Evolutionary conservation across 495 filamentous ascomycete species (phyloP).

Genomic region (Hypoxylon fragiforme): DNA sequence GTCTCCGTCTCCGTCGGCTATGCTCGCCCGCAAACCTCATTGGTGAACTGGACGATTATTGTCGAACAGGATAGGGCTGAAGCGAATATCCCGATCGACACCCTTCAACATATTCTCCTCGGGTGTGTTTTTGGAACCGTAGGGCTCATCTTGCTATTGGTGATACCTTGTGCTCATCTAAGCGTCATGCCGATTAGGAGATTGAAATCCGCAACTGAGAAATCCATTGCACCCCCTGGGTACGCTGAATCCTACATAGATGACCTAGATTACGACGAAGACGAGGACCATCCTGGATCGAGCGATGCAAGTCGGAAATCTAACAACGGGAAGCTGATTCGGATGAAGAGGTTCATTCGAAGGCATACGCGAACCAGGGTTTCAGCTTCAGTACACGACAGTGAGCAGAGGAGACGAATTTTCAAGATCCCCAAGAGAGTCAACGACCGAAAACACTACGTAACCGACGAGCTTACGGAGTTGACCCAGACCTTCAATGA

Average conservation of each 20-base stretch:
- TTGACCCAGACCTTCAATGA: constrained; percentile 87
- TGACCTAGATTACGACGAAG: constrained; percentile 47
- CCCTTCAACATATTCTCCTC: constrained; percentile 74
- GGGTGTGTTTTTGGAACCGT: constrained; percentile 83
- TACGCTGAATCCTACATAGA: constrained; percentile 54
- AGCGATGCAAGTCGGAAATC: constrained; percentile 43
- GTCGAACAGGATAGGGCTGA: constrained; percentile 75
- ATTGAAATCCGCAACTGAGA: constrained; percentile 75
- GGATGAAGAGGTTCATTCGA: constrained; percentile 42
- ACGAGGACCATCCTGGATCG: constrained; percentile 41
- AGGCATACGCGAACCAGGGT: constrained; percentile 34
- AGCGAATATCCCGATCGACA: constrained; percentile 72
- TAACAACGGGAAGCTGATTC: constrained; percentile 42
- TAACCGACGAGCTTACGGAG: constrained; percentile 88
- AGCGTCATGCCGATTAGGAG: constrained; percentile 78
- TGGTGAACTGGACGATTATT: constrained; percentile 80
- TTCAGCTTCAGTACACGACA: constrained; percentile 43
- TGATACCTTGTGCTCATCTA: constrained; percentile 77
- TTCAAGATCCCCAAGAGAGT: constrained; percentile 88
- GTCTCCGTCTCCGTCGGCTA: constrained; percentile 69
- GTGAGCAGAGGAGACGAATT: constrained; percentile 52
- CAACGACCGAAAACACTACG: constrained; percentile 68
- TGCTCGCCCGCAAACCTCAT: constrained; percentile 61
- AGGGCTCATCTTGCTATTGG: constrained; percentile 65
- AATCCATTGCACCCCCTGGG: constrained; percentile 67